Evolutionary conservation across 352 stramenopile species (phyloP).

Genomic region (Globisporangium barbulae): DNA sequence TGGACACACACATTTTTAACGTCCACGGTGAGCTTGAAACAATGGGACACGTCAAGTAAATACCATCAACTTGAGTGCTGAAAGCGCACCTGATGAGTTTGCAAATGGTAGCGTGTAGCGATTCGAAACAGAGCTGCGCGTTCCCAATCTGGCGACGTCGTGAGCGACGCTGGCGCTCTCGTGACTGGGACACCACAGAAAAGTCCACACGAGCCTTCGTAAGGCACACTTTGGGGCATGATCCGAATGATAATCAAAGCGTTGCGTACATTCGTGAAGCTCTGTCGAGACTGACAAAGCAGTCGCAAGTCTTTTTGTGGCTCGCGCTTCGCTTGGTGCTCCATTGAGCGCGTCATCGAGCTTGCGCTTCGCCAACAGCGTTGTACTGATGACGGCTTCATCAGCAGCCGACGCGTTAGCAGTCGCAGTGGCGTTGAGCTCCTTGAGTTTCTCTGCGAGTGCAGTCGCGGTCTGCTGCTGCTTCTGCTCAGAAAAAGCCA

Average conservation of each 20-base stretch:
- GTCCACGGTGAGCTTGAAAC: neutral
- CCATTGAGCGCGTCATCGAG: neutral
- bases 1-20: neutral
- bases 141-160: constrained; percentile 3
- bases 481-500: constrained; percentile 12
- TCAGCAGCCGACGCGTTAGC: neutral
- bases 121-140: constrained; percentile 13
- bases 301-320: neutral
- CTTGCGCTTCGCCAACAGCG: constrained; percentile 14
- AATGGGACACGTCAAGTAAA: neutral
- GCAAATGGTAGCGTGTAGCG: constrained; percentile 10
- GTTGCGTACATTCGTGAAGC: constrained; percentile 11
- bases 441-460: constrained; percentile 14
- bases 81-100: constrained; percentile 12
- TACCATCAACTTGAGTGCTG: neutral
- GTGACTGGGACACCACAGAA: constrained; percentile 3
- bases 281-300: neutral
- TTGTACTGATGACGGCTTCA: neutral
- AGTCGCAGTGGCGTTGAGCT: neutral
- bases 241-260: neutral
- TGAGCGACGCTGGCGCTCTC: neutral
- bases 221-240: neutral
- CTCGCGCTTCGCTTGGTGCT: neutral
- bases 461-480: constrained; percentile 4
- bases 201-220: neutral